Evolutionary conservation across 352 stramenopile genomes (phyloP).

Genomic region (Phytophthora cactorum): DNA sequence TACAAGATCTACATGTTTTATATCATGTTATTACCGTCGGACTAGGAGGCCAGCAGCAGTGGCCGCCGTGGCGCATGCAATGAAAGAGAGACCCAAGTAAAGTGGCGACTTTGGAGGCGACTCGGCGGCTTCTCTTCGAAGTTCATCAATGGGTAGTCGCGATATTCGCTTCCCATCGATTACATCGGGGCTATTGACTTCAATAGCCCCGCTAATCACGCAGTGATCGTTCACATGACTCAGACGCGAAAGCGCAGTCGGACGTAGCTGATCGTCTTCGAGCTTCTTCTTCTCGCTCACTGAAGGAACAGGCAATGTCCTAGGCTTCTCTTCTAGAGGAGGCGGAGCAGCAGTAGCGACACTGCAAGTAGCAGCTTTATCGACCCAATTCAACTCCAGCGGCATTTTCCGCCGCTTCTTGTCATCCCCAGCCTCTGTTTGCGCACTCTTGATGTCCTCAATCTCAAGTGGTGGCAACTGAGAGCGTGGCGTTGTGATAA

Average conservation of each 20-base stretch:
- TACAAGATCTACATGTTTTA: conserved; percentile 9
- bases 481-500: neutral
- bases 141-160: conserved; percentile 29
- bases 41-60: conserved; percentile 49
- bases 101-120: conserved; percentile 38
- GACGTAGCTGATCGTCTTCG: neutral
- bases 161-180: conserved; percentile 9
- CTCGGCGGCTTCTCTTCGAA: conserved; percentile 17
- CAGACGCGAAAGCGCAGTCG: conserved; percentile 8
- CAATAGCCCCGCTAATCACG: conserved; percentile 18
- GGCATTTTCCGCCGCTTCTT: conserved; percentile 29
- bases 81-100: conserved; percentile 57
- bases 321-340: conserved; percentile 4
- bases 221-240: conserved; percentile 26
- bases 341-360: no score
- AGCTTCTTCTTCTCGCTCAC: neutral
- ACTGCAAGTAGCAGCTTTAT: conserved; percentile 13
- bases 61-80: conserved; percentile 55
- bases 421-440: conserved; percentile 1
- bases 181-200: conserved; percentile 27
- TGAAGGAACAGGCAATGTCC: neutral
- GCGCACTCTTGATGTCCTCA: conserved; percentile 10
- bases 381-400: conserved; percentile 33
- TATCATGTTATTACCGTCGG: conserved; percentile 40
- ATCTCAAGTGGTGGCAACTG: conserved; percentile 22